Evolutionary conservation across 192 early-diverging fungal species (phyloP).

Genomic region (Coemansia interrupta): DNA sequence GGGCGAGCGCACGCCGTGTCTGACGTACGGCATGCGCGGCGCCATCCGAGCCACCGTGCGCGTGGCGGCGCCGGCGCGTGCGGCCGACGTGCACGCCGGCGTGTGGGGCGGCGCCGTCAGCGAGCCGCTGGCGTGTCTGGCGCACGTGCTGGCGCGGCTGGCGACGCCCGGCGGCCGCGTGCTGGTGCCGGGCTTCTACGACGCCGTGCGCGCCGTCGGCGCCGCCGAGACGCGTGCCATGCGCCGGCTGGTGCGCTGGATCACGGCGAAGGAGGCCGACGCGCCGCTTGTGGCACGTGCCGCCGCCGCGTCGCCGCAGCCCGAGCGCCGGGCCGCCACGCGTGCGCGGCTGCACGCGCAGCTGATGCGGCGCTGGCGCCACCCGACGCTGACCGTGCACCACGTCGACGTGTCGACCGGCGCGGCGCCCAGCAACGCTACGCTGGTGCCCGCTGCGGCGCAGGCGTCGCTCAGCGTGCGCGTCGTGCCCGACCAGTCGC

Average conservation of each 20-base stretch:
- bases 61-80: conserved; percentile 27
- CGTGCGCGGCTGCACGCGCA: conserved; percentile 48
- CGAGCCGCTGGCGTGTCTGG: conserved; percentile 66
- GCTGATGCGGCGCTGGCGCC: conserved; percentile 72
- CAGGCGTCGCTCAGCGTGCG: conserved; percentile 70
- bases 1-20: conserved; percentile 69
- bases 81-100: conserved; percentile 71
- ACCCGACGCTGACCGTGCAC: conserved; percentile 70
- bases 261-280: conserved; percentile 28
- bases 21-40: conserved; percentile 77
- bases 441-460: conserved; percentile 66
- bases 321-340: background rate
- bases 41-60: conserved; percentile 64
- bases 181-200: conserved; percentile 66
- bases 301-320: conserved; percentile 3
- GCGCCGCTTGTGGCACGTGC: conserved; percentile 35
- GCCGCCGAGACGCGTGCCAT: conserved; percentile 58
- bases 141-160: conserved; percentile 60
- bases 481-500: conserved; percentile 70
- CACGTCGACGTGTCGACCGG: conserved; percentile 67
- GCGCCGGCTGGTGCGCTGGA: conserved; percentile 30
- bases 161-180: conserved; percentile 57
- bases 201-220: conserved; percentile 58
- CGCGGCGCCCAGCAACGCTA: conserved; percentile 60
- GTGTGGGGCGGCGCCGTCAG: conserved; percentile 72